Conservation (phyloP, 805 yeast species). For the Starmerella apis region DNA sequence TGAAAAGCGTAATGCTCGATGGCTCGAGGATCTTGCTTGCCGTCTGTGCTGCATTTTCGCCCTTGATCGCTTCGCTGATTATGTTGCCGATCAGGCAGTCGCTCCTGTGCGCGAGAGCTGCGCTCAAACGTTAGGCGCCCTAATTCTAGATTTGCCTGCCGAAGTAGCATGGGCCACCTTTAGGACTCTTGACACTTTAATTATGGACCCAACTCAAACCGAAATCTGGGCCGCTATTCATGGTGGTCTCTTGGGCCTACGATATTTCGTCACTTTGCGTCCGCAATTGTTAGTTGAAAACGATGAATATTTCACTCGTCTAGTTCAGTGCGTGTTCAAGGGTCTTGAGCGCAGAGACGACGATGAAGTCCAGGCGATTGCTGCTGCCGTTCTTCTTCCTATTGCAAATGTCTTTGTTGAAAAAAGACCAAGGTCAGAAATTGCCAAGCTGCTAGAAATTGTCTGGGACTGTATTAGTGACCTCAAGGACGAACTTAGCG, state of each 20-base stretch:
- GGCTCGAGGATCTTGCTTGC: slow-evolving; percentile 80
- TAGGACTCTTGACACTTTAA: slow-evolving; percentile 52
- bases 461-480: slow-evolving; percentile 86
- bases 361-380: slow-evolving; percentile 95
- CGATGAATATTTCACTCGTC: slow-evolving; percentile 49
- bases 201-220: slow-evolving; percentile 43
- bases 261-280: slow-evolving; percentile 84
- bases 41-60: slow-evolving; percentile 79
- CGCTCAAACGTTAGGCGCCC: slow-evolving; percentile 87
- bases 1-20: slow-evolving; percentile 49
- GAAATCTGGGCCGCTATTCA: slow-evolving; percentile 92
- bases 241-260: slow-evolving; percentile 90
- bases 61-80: slow-evolving; percentile 91
- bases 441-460: slow-evolving; percentile 45
- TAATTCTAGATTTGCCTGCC: slow-evolving; percentile 61
- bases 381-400: slow-evolving; percentile 87
- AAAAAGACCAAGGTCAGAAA: slow-evolving; percentile 38
- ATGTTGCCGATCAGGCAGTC: slow-evolving; percentile 91
- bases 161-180: slow-evolving; percentile 53
- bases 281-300: slow-evolving; percentile 62
- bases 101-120: slow-evolving; percentile 97
- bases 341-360: slow-evolving; percentile 64
- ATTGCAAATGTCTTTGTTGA: slow-evolving; percentile 79
- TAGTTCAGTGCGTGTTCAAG: slow-evolving; percentile 74
- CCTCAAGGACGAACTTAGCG: slow-evolving; percentile 82